Percentiles rank a stretch among this genome's conserved stretches.
Evolutionary conservation across 78 protist genomes (phyloP).

Genomic region (Tieghemostelium lacteum): DNA sequence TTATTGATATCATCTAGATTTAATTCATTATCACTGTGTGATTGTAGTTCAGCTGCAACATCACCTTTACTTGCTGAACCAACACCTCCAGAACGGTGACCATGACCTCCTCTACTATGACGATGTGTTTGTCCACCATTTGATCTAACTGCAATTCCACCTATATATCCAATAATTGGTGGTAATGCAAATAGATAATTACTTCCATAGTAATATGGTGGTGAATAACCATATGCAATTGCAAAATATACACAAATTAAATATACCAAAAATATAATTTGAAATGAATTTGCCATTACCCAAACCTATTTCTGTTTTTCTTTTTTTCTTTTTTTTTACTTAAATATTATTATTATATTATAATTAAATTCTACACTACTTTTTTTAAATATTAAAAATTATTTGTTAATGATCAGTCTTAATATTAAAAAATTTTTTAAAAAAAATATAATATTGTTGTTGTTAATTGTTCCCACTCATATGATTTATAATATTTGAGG

Average conservation of each 20-base stretch:
- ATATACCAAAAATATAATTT: not conserved
- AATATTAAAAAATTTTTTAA: no score
- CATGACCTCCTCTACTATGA: not conserved
- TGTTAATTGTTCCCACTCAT: not conserved
- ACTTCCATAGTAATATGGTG: no score
- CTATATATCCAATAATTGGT: conserved; percentile 66
- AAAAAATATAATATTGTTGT: no score
- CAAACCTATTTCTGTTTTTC: not conserved
- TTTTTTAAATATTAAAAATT: no score
- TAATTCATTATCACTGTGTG: not conserved
- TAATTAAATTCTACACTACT: no score
- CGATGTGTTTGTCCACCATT: no score
- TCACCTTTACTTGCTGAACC: not conserved
- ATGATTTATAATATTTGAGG: no score
- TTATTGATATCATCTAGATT: not conserved
- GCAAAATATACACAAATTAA: not conserved
- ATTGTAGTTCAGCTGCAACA: not conserved
- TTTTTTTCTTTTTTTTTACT: no score
- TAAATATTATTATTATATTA: no score
- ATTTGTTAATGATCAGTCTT: no score
- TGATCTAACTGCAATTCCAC: conserved; percentile 43
- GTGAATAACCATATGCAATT: conserved; percentile 2
- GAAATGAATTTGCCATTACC: not conserved
- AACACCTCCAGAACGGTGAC: no score
- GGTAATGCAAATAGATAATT: conserved; percentile 37